Evolutionary conservation across 306 rosid species (phyloP), one percentile per base, ranked within the genome.

Genomic region (Aeschynomene evenia): DNA sequence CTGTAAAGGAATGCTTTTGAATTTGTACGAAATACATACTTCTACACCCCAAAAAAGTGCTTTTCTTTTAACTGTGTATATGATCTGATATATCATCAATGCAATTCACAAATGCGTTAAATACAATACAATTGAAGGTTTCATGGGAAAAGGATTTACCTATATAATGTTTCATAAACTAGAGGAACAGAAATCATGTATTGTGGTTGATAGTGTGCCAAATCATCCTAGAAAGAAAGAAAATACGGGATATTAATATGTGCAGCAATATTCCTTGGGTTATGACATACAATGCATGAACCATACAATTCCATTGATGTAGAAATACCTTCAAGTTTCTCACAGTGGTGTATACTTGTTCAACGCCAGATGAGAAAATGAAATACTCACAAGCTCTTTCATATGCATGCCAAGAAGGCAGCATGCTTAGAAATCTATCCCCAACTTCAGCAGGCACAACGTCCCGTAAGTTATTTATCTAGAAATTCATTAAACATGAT

Each of bases 371-470:
- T 3, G 97, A 81, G 77, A 94, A 88, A 52, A 76, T 82, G 76
- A 94, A 94, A 88, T 94, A 94, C 83, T 88, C 98, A 54, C 71
- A 51, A 72, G 97, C 96, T 63, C 98, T 86, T 80, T 94, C 98
- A 54, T 94, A 94, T 8, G 97, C 97, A 74, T 94, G 98, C 98
- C 98, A 94, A 43, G 98, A 83, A 66, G 98, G 97, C 79, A 94
- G 83, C 91, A 94, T 88, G 77, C 91, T 90, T 81, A 94, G 79
- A 82, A 90, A 85, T 84, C 87, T 88, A 85, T 94, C 96, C 70
- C 97, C 97, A 59, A 48, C 68, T 82, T 79, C 76, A 74, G 90
- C 86, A 66, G 97, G 97, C 40, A 90, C 96, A 73, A 84, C 4
- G 58, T 88, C 92, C 80, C 89, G 75, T 43, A 94, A 74, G 79